These are phyloP conservation scores for Euptelea pleiosperma DNA, from an alignment of 164 flowering plant species.

Conservation along the genomic window DNA sequence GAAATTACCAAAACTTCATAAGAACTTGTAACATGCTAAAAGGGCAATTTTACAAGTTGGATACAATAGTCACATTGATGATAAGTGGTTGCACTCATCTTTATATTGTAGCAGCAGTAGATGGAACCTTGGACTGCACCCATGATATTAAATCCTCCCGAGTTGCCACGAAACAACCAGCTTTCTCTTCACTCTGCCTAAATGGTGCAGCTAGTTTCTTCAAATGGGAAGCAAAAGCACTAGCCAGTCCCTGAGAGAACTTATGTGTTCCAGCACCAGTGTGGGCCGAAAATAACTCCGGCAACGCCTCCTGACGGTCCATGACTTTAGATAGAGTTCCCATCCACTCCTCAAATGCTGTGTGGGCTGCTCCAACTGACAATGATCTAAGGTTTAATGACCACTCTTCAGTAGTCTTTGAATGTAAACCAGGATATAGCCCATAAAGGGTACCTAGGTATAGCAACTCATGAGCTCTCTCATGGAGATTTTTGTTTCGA, in stretches of 20 bases:
- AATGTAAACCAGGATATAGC: slow-evolving; percentile 74
- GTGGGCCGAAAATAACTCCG: slow-evolving; percentile 54
- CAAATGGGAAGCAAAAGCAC: slow-evolving; percentile 65
- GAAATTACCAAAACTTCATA: background rate
- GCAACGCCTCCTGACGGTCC: slow-evolving; percentile 53
- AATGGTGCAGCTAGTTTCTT: slow-evolving; percentile 72
- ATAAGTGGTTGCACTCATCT: too few species aligned
- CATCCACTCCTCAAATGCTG: slow-evolving; percentile 96
- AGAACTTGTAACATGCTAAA: background rate
- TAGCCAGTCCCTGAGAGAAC: slow-evolving; percentile 70
- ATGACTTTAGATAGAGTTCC: slow-evolving; percentile 47
- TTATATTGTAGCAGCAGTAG: slow-evolving; percentile 22
- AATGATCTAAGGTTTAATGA: slow-evolving; percentile 69
- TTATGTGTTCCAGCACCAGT: slow-evolving; percentile 85
- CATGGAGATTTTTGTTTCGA: slow-evolving; percentile 41
- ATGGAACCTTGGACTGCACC: slow-evolving; percentile 43
- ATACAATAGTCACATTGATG: background rate
- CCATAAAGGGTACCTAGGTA: slow-evolving; percentile 75
- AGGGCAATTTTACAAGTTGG: slow-evolving; percentile 3
- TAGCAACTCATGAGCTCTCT: slow-evolving; percentile 79
- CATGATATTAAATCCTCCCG: slow-evolving; percentile 63
- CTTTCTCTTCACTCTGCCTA: slow-evolving; percentile 51
- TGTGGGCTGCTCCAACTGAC: slow-evolving; percentile 88
- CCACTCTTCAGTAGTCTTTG: slow-evolving; percentile 68
- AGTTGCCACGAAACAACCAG: slow-evolving; percentile 67